These are phyloP conservation scores for Nepenthes alata DNA, from an alignment of 179 eudicot species.

Conservation along the genomic window DNA sequence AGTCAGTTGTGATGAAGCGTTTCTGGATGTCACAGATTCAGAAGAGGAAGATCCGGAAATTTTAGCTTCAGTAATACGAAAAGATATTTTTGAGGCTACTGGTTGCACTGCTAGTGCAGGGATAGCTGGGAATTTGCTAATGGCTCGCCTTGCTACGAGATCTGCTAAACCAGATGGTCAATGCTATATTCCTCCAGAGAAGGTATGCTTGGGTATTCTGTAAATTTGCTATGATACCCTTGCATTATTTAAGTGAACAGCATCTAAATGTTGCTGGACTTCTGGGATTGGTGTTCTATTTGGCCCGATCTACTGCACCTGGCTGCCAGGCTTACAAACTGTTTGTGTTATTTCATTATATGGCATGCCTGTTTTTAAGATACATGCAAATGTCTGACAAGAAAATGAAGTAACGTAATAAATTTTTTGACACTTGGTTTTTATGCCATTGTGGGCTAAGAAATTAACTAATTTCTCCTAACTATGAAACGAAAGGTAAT, in stretches of 20 bases:
- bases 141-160: constrained; percentile 97
- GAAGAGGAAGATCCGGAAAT: constrained; percentile 49
- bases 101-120: constrained; percentile 92
- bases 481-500: no score
- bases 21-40: constrained; percentile 59
- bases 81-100: constrained; percentile 70
- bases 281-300: no score
- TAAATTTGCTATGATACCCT: not conserved
- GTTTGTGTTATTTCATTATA: no score
- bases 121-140: constrained; percentile 67
- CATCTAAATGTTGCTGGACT: no score
- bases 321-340: no score
- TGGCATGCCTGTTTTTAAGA: no score
- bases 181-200: constrained; percentile 53
- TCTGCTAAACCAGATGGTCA: constrained; percentile 91
- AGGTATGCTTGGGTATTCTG: constrained; percentile 31
- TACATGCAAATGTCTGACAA: no score
- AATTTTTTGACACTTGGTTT: no score
- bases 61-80: constrained; percentile 70
- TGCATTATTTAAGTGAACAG: not conserved
- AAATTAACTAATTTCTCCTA: no score
- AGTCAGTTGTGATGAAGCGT: constrained; percentile 98
- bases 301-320: no score
- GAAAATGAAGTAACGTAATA: no score
- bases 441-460: no score